A percentile compares a stretch with the other conserved stretches of the same genome.
phyloP scores from a whole-genome alignment of 768 basidiomycete genomes.

The Pholiota microspora region DNA sequence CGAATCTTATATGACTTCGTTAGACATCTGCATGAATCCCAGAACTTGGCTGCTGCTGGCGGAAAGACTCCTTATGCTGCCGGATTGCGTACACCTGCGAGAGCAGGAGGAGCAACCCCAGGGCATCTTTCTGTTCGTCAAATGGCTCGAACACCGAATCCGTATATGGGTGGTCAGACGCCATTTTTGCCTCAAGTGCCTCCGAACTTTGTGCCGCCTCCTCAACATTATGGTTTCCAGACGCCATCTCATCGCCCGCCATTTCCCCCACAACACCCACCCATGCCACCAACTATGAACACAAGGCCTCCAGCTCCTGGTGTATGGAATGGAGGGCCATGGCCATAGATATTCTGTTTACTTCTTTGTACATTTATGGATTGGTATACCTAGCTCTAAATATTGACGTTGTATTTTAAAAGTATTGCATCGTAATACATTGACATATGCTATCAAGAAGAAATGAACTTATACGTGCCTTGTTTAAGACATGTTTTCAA shows the following conservation, averaged over 20 bases:
- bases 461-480: too few relatives aligned
- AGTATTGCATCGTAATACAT: conserved; percentile 6
- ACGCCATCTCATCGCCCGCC: conserved; percentile 41
- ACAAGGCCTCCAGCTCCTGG: conserved; percentile 55
- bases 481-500: too few relatives aligned
- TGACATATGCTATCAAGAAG: not conserved
- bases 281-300: conserved; percentile 60
- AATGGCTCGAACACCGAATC: conserved; percentile 74
- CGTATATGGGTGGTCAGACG: conserved; percentile 56
- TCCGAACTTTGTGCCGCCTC: conserved; percentile 24
- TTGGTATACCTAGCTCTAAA: conserved; percentile 2
- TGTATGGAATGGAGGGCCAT: conserved; percentile 23
- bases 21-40: conserved; percentile 79
- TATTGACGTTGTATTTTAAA: conserved; percentile 10
- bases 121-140: conserved; percentile 78
- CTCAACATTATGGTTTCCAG: conserved; percentile 44
- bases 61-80: conserved; percentile 82
- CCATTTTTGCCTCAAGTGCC: conserved; percentile 34
- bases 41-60: conserved; percentile 53
- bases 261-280: conserved; percentile 39
- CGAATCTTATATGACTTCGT: conserved; percentile 7
- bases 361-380: conserved; percentile 9
- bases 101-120: conserved; percentile 77
- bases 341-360: conserved; percentile 6
- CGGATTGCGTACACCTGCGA: conserved; percentile 73